Base-by-base conservation (phyloP, 2,329 filamentous ascomycete genomes). In the Fusarium hainanense region DNA sequence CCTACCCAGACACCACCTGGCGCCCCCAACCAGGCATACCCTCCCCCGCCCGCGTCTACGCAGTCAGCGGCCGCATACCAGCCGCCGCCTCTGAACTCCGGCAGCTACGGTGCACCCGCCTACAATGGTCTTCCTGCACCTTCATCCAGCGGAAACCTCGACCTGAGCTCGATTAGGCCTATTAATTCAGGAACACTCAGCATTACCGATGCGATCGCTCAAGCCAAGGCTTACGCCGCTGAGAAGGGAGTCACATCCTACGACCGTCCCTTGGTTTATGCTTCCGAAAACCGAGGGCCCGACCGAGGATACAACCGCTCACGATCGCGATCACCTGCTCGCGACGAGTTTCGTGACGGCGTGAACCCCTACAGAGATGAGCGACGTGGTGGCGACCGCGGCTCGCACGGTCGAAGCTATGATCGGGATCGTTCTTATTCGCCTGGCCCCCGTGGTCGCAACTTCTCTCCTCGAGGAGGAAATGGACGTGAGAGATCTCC, bases 331-430 rank as follows among this genome's bases (percentile, higher is more conserved):
- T 96, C 93, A 16, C 90, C 91, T 64, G 86, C 87, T 44, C 90
- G 92, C 76, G 91, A 93, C 74, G 85, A 87, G 61, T 92, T 88
- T 79, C 88, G 91, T 79, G 92, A 93, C 78, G 90, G 89, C 76
- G 90, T 91, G 81, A 95, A 93, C 76, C 92, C 92, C 23, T 97
- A 96, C 79, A 87, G 93, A 77, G 93, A 97, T 77, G 93, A 97
- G 79, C 89, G 94, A 74, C 90, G 93, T 72, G 89, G 93, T 72
- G 89, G 87, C 67, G 86, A 82, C 72, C 85, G 85, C 51, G 77
- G 75, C 13, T 74, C 77, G 20, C 67, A 72, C 50, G 65, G 60
- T 21, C 68, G 74, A 40, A 75, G 78, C 32, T 78, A 78, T 79
- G 88, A 87, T 62, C 86, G 90, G 75, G 91, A 93, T 50, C 88